phyloP scores from a whole-genome alignment of 2,329 filamentous ascomycete genomes.

The Gnomoniopsis sp. region DNA sequence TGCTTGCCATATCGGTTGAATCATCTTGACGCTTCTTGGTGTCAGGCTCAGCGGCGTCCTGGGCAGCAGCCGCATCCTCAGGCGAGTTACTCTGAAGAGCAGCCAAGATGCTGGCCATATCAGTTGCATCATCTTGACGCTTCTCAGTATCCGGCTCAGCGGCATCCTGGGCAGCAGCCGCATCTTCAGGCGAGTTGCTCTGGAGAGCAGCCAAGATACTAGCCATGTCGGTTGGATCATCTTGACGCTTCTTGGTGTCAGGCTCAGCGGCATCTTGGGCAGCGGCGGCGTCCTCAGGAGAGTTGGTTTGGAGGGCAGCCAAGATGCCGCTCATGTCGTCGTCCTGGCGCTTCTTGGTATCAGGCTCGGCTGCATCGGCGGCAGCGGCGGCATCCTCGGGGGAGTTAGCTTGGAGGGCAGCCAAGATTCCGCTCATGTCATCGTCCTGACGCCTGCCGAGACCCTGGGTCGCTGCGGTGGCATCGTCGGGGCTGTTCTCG shows the following conservation, averaged over 20 bases:
- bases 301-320: conserved; percentile 1
- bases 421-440: conserved; percentile 1
- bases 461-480: neutral
- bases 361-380: neutral
- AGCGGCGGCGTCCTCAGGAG: conserved; percentile 3
- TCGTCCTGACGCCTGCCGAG: conserved; percentile 3
- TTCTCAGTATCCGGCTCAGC: conserved; percentile 9
- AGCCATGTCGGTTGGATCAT: conserved; percentile 2
- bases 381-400: conserved; percentile 7
- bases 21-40: conserved; percentile 2
- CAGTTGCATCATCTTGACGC: neutral
- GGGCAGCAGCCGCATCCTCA: neutral
- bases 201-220: conserved; percentile 3
- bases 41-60: conserved; percentile 2
- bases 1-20: neutral
- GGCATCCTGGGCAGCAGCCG: neutral
- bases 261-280: conserved; percentile 4
- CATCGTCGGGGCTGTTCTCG: conserved; percentile 11
- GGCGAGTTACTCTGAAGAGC: neutral
- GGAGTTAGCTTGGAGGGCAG: neutral
- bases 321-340: conserved; percentile 7
- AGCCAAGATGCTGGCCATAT: neutral
- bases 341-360: conserved; percentile 1
- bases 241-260: conserved; percentile 1
- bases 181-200: conserved; percentile 9